These are phyloP conservation scores for Solanum pinnatisectum DNA, from an alignment of 257 asterid genomes.

Conservation along the genomic window DNA sequence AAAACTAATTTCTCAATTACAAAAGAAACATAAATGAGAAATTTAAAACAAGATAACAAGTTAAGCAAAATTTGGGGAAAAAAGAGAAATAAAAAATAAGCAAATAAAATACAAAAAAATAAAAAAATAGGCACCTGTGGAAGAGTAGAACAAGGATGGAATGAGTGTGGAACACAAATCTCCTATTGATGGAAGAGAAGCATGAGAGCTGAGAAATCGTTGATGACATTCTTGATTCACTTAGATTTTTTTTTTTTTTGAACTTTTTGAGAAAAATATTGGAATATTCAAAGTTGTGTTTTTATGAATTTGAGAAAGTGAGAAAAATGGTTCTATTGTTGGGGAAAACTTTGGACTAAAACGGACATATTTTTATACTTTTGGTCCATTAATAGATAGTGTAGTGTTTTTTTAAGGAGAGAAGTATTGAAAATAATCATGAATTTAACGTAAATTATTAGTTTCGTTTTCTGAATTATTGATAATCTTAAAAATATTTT, in stretches of 20 bases:
- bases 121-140: slow-evolving; percentile 9
- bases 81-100: neutral
- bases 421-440: too few species aligned
- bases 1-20: neutral
- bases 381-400: neutral
- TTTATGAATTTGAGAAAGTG: neutral
- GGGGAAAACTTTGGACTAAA: neutral
- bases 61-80: neutral
- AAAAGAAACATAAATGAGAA: neutral
- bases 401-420: too few species aligned
- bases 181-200: slow-evolving; percentile 13
- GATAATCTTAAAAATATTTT: neutral
- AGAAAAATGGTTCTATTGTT: neutral
- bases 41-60: neutral
- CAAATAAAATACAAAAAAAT: neutral
- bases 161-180: slow-evolving; percentile 1
- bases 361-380: neutral
- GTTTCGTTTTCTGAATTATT: too few species aligned
- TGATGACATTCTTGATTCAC: slow-evolving; percentile 12
- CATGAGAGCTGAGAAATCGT: slow-evolving; percentile 20
- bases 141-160: slow-evolving; percentile 1
- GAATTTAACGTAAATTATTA: too few species aligned
- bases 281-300: neutral
- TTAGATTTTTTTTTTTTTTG: too few species aligned
- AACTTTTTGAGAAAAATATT: neutral